A percentile compares a stretch with the other conserved stretches of the same genome.
phyloP scores from a whole-genome alignment of 225 moss, liverwort and hornwort species.

The Rhytidiadelphus loreus region DNA sequence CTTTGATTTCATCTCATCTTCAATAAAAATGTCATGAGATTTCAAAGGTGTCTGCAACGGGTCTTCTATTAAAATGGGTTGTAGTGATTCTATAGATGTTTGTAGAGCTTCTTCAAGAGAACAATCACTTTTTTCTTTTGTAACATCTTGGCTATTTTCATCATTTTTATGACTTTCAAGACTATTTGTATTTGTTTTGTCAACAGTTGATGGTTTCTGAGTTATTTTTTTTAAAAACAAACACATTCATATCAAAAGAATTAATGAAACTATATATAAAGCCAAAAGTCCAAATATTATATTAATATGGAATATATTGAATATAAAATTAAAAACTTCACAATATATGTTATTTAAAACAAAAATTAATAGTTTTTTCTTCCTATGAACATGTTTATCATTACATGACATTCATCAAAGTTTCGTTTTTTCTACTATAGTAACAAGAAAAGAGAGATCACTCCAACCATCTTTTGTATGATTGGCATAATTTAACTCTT shows the following conservation, averaged over 20 bases:
- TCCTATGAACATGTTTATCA: neutral
- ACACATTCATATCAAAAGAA: neutral
- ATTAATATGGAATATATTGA: neutral
- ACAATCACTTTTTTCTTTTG: neutral
- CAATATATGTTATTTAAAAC: too few species aligned
- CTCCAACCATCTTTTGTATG: neutral
- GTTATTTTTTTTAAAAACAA: neutral
- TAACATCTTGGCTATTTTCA: neutral
- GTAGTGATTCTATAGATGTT: neutral
- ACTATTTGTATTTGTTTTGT: neutral
- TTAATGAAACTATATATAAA: neutral
- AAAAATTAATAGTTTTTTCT: too few species aligned
- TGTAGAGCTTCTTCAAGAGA: neutral
- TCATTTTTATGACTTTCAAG: neutral
- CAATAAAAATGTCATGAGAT: neutral
- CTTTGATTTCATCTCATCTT: neutral
- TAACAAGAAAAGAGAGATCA: neutral
- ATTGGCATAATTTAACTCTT: neutral
- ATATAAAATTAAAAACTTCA: too few species aligned
- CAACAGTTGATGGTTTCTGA: neutral
- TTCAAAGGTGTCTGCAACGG: neutral
- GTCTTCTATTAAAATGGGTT: neutral
- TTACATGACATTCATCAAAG: too few species aligned
- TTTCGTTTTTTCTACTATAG: too few species aligned
- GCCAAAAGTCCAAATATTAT: too few species aligned